A percentile compares a stretch with the other conserved stretches of the same genome.
Evolutionary conservation across 208 protist genomes (phyloP).

Genomic region (Spongospora subterranea): DNA sequence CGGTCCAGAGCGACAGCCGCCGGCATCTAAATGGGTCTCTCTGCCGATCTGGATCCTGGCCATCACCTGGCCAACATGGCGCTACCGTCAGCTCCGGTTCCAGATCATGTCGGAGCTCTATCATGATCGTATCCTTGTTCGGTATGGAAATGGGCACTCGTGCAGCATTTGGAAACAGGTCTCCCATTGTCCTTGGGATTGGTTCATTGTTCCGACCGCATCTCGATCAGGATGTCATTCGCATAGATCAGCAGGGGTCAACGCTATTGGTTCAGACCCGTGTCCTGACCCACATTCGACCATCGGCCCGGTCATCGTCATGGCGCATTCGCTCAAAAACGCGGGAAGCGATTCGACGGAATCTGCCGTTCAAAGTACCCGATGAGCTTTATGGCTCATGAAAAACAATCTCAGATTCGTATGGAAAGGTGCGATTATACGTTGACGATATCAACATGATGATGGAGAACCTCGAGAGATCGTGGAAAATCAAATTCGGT

Average conservation of each 20-base stretch:
- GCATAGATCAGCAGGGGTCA: background rate
- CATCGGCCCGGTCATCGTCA: background rate
- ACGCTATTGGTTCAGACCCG: background rate
- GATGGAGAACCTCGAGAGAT: background rate
- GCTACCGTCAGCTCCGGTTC: background rate
- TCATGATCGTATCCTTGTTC: background rate
- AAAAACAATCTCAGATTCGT: background rate
- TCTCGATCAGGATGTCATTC: background rate
- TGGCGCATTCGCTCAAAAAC: background rate
- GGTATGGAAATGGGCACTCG: background rate
- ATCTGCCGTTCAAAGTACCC: background rate
- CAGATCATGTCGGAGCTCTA: background rate
- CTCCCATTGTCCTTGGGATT: background rate
- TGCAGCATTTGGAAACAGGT: background rate
- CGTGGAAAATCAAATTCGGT: background rate
- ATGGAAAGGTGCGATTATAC: background rate
- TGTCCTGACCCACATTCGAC: background rate
- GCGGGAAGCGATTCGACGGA: background rate
- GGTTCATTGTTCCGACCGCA: background rate
- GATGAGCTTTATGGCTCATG: background rate
- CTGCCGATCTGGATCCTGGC: background rate
- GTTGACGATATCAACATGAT: background rate
- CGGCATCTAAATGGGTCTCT: background rate
- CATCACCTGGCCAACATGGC: background rate
- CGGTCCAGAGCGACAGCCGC: too few species aligned